phyloP scores from a whole-genome alignment of 139 green algal genomes.

The Chlamydomonas schloesseri region DNA sequence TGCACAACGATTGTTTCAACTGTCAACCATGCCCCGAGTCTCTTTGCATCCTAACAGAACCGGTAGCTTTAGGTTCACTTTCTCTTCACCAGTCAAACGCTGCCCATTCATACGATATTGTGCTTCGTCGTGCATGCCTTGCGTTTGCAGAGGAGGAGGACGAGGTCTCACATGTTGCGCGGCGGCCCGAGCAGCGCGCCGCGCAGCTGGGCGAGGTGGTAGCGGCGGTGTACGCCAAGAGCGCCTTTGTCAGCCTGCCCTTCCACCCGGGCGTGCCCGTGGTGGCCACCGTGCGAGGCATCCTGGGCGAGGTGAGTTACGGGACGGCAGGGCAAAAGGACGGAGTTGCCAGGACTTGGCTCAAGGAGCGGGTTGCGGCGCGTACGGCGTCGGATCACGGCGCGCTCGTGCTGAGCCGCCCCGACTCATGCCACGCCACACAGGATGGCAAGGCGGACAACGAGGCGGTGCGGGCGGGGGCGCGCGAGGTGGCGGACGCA shows the following conservation, averaged over 20 bases:
- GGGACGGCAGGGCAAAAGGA: background rate
- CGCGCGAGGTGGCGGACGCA: slow-evolving; percentile 57
- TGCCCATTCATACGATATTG: too few relatives aligned
- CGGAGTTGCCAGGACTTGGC: background rate
- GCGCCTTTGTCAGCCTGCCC: slow-evolving; percentile 54
- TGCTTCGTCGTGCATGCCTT: too few relatives aligned
- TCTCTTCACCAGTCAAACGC: too few relatives aligned
- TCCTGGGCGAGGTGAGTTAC: slow-evolving; percentile 47
- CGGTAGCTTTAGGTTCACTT: too few relatives aligned
- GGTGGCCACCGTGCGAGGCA: slow-evolving; percentile 60
- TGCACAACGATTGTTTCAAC: too few relatives aligned
- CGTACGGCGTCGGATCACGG: too few relatives aligned
- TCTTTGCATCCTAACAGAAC: too few relatives aligned
- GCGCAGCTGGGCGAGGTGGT: slow-evolving; percentile 49
- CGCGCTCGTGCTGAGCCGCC: too few relatives aligned
- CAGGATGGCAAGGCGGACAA: slow-evolving; percentile 41
- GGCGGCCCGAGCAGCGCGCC: slow-evolving; percentile 25
- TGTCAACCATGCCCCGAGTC: too few relatives aligned
- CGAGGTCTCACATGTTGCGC: background rate
- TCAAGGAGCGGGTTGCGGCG: too few relatives aligned
- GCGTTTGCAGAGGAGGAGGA: slow-evolving; percentile 1
- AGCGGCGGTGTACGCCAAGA: slow-evolving; percentile 13
- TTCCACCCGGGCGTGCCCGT: slow-evolving; percentile 68
- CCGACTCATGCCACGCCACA: background rate
- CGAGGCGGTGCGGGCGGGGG: slow-evolving; percentile 34